Conservation (phyloP, 148 eudicot species). For the Hydrangea macrophylla region DNA sequence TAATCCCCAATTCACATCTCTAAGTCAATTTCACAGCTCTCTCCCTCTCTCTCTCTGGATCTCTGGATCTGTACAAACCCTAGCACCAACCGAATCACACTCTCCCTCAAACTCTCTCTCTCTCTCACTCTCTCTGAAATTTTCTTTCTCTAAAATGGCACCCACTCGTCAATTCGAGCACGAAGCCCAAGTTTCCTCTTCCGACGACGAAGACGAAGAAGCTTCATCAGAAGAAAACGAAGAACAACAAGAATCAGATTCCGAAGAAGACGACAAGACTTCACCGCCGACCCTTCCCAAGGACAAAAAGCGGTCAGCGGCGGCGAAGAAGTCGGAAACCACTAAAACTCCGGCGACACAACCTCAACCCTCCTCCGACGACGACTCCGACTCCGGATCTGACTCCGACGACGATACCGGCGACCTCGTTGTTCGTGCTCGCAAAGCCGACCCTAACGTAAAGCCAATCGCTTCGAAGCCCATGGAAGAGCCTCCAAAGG, state of each 20-base stretch:
- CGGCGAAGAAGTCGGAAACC: constrained; percentile 6
- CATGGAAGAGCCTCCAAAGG: constrained; percentile 14
- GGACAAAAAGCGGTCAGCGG: constrained; percentile 8
- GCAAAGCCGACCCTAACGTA: constrained; percentile 17
- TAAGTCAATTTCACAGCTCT: too few species aligned
- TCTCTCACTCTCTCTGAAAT: not conserved
- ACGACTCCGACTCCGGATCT: constrained; percentile 23
- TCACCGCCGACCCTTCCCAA: not conserved
- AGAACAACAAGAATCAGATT: constrained; percentile 8
- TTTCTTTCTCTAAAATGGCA: constrained; percentile 2
- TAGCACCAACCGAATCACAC: not conserved
- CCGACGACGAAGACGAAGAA: constrained; percentile 14
- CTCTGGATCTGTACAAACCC: not conserved
- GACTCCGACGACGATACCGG: constrained; percentile 30
- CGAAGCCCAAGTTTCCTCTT: not conserved
- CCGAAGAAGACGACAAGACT: not conserved
- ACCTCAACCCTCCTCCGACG: constrained; percentile 8
- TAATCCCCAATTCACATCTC: too few species aligned
- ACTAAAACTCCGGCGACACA: not conserved
- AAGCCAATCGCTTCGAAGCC: constrained; percentile 32
- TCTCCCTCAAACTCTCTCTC: not conserved
- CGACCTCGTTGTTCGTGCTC: constrained; percentile 8
- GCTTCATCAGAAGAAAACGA: constrained; percentile 14
- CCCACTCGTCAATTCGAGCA: constrained; percentile 16
- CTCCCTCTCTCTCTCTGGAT: not conserved